phyloP scores from a whole-genome alignment of 2,329 filamentous ascomycete species.

The Monosporascus sp. region DNA sequence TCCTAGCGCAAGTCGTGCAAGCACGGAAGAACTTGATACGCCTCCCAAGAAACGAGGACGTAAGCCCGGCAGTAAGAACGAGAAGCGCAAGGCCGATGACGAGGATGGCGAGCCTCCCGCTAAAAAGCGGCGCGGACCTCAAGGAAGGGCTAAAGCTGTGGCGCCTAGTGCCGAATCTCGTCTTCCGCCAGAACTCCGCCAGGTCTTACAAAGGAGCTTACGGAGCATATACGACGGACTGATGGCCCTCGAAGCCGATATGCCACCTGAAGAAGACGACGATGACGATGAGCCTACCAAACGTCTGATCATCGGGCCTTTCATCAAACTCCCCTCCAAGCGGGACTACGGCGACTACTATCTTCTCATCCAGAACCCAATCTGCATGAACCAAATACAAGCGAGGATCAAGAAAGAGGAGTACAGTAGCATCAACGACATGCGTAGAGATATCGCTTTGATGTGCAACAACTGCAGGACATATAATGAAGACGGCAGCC shows the following conservation, averaged over 20 bases:
- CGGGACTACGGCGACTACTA: conserved; percentile 94
- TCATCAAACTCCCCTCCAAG: conserved; percentile 85
- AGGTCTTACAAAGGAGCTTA: conserved; percentile 73
- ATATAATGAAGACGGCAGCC: conserved; percentile 93
- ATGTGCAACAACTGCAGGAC: conserved; percentile 89
- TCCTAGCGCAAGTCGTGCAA: conserved; percentile 72
- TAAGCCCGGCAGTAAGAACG: conserved; percentile 65
- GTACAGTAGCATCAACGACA: conserved; percentile 74
- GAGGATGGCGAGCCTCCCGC: conserved; percentile 71
- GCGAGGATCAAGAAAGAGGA: conserved; percentile 95
- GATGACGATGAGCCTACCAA: conserved; percentile 55
- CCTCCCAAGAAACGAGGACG: conserved; percentile 78
- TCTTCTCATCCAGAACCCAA: conserved; percentile 82
- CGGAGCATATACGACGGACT: conserved; percentile 72
- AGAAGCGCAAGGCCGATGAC: conserved; percentile 85
- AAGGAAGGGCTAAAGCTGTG: conserved; percentile 61
- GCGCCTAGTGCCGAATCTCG: conserved; percentile 34
- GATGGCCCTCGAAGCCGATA: conserved; percentile 79
- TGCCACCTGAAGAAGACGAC: conserved; percentile 51
- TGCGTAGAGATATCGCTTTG: conserved; percentile 76
- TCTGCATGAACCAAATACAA: conserved; percentile 93
- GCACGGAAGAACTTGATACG: conserved; percentile 73
- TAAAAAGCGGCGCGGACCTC: conserved; percentile 71
- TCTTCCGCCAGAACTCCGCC: conserved; percentile 64
- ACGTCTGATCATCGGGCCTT: conserved; percentile 86